Conservation (phyloP, 2,329 filamentous ascomycete species). For the Berkeleyomyces basicola region DNA sequence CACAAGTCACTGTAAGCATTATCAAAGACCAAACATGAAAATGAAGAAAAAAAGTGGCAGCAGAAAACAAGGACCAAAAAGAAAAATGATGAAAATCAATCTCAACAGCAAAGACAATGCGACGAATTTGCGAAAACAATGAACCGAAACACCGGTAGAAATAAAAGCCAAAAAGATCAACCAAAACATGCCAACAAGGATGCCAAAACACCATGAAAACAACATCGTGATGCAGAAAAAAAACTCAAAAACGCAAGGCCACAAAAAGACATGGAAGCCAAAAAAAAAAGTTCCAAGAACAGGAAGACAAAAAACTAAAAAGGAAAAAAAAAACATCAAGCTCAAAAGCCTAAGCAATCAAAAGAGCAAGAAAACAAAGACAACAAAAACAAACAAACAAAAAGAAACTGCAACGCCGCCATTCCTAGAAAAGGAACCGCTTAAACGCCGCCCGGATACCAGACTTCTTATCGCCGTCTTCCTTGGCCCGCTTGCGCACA, state of each 20-base stretch:
- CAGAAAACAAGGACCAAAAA: not conserved
- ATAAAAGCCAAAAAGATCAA: not conserved
- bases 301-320: not conserved
- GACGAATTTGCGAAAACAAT: not conserved
- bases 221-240: not conserved
- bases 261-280: not conserved
- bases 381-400: not conserved
- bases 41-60: not conserved
- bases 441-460: conserved; percentile 14
- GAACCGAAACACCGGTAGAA: not conserved
- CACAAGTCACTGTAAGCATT: not conserved
- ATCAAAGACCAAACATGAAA: not conserved
- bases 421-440: conserved; percentile 8
- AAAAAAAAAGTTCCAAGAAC: not conserved
- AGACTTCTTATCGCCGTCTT: conserved; percentile 12
- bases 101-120: not conserved
- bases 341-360: not conserved
- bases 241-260: not conserved
- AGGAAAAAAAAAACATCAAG: not conserved
- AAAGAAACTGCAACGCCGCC: not conserved
- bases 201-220: not conserved
- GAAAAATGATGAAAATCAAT: conserved; percentile 1
- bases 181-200: not conserved
- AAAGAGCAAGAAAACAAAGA: not conserved
- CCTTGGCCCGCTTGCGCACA: conserved; percentile 13